phyloP scores from a whole-genome alignment of 2,329 filamentous ascomycete species.

The Cladosporium colombiae region DNA sequence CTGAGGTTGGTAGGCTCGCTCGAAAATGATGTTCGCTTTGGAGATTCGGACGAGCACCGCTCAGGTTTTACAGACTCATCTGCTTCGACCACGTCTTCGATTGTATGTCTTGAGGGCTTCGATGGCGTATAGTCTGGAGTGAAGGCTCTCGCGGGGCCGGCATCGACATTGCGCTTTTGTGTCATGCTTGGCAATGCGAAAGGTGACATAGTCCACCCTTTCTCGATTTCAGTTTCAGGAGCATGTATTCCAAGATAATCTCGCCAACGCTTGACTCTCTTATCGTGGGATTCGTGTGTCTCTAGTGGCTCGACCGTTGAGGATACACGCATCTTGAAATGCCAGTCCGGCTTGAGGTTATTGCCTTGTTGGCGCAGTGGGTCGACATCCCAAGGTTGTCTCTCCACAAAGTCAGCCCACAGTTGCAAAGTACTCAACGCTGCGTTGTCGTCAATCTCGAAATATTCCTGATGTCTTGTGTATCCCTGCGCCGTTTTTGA shows the following conservation, averaged over 20 bases:
- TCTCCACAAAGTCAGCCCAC: background rate
- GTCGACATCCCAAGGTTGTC: background rate
- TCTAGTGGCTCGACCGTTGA: background rate
- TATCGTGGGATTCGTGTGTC: background rate
- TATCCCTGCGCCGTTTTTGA: background rate
- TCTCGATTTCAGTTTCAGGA: background rate
- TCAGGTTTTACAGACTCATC: background rate
- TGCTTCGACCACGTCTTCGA: background rate
- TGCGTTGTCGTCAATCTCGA: background rate
- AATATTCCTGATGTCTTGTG: background rate
- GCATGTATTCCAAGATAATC: background rate
- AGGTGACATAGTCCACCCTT: background rate
- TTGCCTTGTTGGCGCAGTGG: background rate
- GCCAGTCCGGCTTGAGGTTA: background rate
- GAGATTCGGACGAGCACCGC: background rate
- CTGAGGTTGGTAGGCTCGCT: background rate
- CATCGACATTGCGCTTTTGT: too few relatives aligned
- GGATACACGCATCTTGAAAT: background rate
- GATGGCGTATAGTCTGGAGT: background rate
- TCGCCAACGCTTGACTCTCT: background rate
- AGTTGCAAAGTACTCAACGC: background rate
- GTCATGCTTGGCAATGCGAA: background rate
- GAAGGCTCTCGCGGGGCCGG: background rate
- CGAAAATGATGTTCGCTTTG: background rate
- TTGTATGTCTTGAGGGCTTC: background rate